These are phyloP conservation scores for Calocybe indica DNA, from an alignment of 768 basidiomycete genomes.

Conservation along the genomic window DNA sequence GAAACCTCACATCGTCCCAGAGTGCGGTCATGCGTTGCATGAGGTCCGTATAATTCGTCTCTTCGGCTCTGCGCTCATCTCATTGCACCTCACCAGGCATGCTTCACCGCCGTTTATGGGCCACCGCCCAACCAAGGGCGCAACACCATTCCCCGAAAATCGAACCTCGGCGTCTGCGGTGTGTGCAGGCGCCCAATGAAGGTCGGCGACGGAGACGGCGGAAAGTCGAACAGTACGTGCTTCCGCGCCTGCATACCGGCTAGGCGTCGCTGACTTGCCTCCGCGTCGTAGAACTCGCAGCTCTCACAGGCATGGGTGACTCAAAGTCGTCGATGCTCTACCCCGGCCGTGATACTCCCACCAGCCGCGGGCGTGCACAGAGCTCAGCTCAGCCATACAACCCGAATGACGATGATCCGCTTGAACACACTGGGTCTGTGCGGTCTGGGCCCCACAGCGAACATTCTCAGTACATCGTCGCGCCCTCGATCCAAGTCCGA, in stretches of 20 bases:
- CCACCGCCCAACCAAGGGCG: conserved; percentile 61
- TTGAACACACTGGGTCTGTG: conserved; percentile 52
- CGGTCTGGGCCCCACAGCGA: conserved; percentile 38
- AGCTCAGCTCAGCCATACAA: conserved; percentile 43
- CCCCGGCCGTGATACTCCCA: conserved; percentile 64
- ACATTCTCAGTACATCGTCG: conserved; percentile 69
- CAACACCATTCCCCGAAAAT: conserved; percentile 54
- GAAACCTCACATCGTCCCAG: conserved; percentile 95
- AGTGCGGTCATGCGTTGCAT: conserved; percentile 97
- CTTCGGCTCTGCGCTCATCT: conserved; percentile 4
- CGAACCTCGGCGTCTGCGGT: conserved; percentile 91
- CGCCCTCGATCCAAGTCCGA: conserved; percentile 90
- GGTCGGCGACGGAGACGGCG: conserved; percentile 80
- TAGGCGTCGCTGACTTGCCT: conserved; percentile 6
- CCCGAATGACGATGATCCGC: conserved; percentile 81
- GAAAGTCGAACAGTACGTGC: conserved; percentile 82
- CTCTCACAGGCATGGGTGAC: conserved; percentile 85
- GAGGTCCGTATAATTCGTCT: conserved; percentile 44
- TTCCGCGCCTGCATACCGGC: conserved; percentile 5
- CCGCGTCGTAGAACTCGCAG: conserved; percentile 70
- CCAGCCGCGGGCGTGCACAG: conserved; percentile 29
- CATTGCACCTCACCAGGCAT: conserved; percentile 53
- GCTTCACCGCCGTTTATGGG: conserved; percentile 95
- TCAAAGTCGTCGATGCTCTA: conserved; percentile 48
- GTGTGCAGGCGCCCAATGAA: conserved; percentile 98